A percentile compares a stretch with the other conserved stretches of the same genome.
phyloP scores from a whole-genome alignment of 139 green algal species.

The Pedinophyceae sp. region DNA sequence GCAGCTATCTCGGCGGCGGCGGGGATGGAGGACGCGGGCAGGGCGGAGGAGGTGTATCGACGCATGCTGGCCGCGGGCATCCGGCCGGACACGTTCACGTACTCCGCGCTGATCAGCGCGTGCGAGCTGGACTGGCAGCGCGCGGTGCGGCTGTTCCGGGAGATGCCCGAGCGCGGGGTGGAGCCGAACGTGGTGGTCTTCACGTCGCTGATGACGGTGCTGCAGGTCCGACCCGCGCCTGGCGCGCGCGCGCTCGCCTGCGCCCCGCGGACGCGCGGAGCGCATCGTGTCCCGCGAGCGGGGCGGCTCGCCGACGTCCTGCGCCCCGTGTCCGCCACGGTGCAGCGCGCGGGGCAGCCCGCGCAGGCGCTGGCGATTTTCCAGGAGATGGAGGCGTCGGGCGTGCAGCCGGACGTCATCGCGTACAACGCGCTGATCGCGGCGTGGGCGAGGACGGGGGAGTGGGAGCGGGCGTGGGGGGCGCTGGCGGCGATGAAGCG shows the following conservation, averaged over 20 bases:
- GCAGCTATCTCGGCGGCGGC: too few species aligned
- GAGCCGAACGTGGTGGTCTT: neutral
- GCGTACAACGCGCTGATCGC: slow-evolving; percentile 1
- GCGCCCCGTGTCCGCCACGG: neutral
- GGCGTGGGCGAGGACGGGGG: neutral
- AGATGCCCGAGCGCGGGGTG: neutral
- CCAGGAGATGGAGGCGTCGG: neutral
- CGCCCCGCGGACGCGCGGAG: neutral
- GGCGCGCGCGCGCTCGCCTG: neutral
- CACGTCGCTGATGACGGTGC: neutral
- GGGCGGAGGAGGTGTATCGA: too few species aligned
- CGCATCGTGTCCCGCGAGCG: neutral
- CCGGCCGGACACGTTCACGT: slow-evolving; percentile 3
- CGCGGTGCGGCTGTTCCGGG: neutral
- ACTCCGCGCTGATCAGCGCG: slow-evolving; percentile 1
- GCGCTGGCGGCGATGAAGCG: neutral
- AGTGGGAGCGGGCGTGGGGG: neutral
- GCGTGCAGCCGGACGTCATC: neutral
- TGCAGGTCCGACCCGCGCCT: neutral
- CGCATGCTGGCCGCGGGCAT: neutral
- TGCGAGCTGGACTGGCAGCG: too few species aligned
- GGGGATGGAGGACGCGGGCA: too few species aligned
- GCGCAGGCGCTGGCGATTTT: neutral
- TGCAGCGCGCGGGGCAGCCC: neutral
- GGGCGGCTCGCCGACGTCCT: neutral